Conservation (phyloP, 768 basidiomycete genomes). For the Podaxis sp. region DNA sequence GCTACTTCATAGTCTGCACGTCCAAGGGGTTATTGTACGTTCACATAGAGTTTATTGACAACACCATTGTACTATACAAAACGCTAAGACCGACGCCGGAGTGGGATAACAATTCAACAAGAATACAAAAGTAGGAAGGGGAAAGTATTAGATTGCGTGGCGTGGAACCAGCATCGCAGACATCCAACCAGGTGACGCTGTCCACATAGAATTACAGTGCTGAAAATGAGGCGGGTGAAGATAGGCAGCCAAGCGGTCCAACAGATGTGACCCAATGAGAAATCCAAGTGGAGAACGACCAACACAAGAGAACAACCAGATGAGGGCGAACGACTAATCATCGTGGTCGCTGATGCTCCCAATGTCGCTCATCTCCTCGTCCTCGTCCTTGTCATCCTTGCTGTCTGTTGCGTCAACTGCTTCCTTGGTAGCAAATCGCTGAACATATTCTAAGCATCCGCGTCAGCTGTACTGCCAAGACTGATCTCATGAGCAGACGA, state of each 20-base stretch:
- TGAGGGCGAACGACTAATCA: constrained; percentile 35
- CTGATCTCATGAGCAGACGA: not conserved
- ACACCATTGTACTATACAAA: constrained; percentile 25
- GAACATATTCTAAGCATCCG: constrained; percentile 80
- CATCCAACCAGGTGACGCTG: not conserved
- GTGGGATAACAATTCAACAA: constrained; percentile 8
- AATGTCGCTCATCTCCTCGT: constrained; percentile 86
- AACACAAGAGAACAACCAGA: not conserved
- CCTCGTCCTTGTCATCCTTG: constrained; percentile 67
- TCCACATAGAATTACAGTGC: constrained; percentile 12
- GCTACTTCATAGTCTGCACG: not conserved
- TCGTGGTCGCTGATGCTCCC: constrained; percentile 74
- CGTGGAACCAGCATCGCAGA: not conserved
- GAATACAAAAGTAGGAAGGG: constrained; percentile 15
- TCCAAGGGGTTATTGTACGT: not conserved
- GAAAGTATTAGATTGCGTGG: constrained; percentile 2
- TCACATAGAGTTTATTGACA: constrained; percentile 21
- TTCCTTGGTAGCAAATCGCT: constrained; percentile 89
- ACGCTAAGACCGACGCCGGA: not conserved
- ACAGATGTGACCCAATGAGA: constrained; percentile 11
- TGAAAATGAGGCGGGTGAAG: not conserved
- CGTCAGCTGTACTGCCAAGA: not conserved
- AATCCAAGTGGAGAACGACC: constrained; percentile 1
- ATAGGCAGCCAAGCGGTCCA: constrained; percentile 12
- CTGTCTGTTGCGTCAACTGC: constrained; percentile 75